Evolutionary conservation across 441 rosid species (phyloP), one percentile per base, ranked within the genome.

Genomic region (Corymbia citriodora): DNA sequence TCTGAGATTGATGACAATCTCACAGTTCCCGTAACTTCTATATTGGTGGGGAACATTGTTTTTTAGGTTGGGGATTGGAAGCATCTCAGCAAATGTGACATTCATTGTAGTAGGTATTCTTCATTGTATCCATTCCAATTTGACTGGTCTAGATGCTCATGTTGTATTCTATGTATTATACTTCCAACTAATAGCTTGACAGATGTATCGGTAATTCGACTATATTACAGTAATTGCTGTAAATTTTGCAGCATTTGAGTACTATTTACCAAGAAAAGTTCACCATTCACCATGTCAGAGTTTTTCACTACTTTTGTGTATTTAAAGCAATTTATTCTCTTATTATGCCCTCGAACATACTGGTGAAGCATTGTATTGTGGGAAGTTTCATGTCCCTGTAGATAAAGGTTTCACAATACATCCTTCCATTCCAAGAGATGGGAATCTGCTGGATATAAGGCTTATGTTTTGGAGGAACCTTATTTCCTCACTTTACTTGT

Each of bases 1-100:
- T 94, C 97, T 12, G 91, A 90, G 89, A 96, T 98, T 52, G 99
- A 98, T 87, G 99, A 98, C 94, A 98, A 98, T 92, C 99, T 98
- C 89, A 97, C 99, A 2, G 93, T 96, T 81, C 94, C 99, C 55
- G 61, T 98, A 57, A 91, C 99, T 81, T 97, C 97, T 89, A 88
- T 97, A 13, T 88, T 95, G 79, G 83, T 96, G 7, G 99, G 99
- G 91, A 90, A 92, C 92, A 95, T 91, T 92, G 95, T 57, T 93
- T 96, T 87, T 88, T 55, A 68, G 88, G 82, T 57, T 86, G 91
- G 65, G 14, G 9, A 45, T 48, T 79, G 52, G 85, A 52, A 79
- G 85, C 53, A 2, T 79, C 85, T 79, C 6, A 1, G 85, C 52
- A 79, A 79, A 45, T 23, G 85, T 79, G 85, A 79, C n/a, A 12